Evolutionary conservation across 1,139 yeast species (phyloP), one percentile per base, ranked within the genome.

Genomic region (Yamadazyma aaseri): DNA sequence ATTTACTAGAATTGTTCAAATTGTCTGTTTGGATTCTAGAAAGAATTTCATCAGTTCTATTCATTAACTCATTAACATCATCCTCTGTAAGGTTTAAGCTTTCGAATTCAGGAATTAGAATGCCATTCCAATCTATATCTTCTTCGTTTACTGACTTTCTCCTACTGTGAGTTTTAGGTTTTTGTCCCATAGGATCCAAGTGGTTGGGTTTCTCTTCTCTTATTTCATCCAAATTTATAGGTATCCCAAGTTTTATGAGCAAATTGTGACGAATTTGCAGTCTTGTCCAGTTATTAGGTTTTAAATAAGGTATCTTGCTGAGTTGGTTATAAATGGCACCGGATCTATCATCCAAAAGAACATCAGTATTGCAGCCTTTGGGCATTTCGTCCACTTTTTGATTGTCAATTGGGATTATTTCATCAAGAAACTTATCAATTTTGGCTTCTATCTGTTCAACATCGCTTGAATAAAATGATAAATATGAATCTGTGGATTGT

Each of bases 241-340:
- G 51, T 8, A 47, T 41, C 7, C 51, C 51, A 15, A 47, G 33
- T 24, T 45, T 68, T 11, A 77, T 66, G 28, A 81, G 60, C 31
- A 81, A 54, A 42, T 71, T 68, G 44, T 79, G 74, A 26, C 86
- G 71, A 17, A 79, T 67, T 21, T 75, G 68, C 59, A 78, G 76
- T 36, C 67, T 65, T 22, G 65, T 64, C 87, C 87, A 81, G 45
- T 75, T 78, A 20, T 71, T 66, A 0, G 79, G 79, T 21, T 63
- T 65, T 29, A 73, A 53, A 35, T 65, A 63, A 2, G 78, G 78
- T 11, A 60, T 42, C 8, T 59, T 53, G 0, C 73, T 58, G 15
- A 76, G 50, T 34, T 64, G 64, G 4, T 44, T 44, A 55, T 50
- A 63, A 16, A 62, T 60, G 28, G 55, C 55, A 8, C 36, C 37